phyloP scores from a whole-genome alignment of 2,329 filamentous ascomycete genomes.

The Nigrograna mackinnonii region DNA sequence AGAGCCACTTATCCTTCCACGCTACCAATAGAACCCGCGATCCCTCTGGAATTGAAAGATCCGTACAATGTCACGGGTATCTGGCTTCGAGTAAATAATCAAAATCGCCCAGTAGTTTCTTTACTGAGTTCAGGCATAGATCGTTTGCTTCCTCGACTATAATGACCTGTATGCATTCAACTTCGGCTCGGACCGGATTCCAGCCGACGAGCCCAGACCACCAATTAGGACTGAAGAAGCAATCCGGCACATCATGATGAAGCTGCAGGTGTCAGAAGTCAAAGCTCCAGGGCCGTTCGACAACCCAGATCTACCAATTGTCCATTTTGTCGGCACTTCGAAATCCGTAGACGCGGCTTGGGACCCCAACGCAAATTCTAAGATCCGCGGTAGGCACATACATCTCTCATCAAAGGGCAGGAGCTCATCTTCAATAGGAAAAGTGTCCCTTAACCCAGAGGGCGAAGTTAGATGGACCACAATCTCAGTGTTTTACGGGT shows the following conservation, averaged over 20 bases:
- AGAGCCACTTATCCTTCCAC: conserved; percentile 10
- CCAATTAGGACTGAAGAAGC: conserved; percentile 68
- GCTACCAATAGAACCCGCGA: conserved; percentile 36
- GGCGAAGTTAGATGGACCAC: conserved; percentile 78
- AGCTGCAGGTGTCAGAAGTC: conserved; percentile 63
- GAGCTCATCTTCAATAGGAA: conserved; percentile 49
- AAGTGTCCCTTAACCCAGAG: conserved; percentile 66
- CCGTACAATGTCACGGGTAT: conserved; percentile 73
- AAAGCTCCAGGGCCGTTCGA: conserved; percentile 63
- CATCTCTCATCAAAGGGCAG: conserved; percentile 9
- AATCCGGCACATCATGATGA: conserved; percentile 71
- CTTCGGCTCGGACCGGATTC: conserved; percentile 53
- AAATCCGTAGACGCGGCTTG: conserved; percentile 65
- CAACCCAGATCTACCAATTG: conserved; percentile 63
- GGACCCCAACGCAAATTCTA: conserved; percentile 71
- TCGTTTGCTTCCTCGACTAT: conserved; percentile 62
- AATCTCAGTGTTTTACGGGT: conserved; percentile 63
- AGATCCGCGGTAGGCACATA: conserved; percentile 60
- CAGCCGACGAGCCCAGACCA: conserved; percentile 46
- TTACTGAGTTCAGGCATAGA: conserved; percentile 26
- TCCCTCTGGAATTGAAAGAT: conserved; percentile 59
- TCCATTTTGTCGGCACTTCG: conserved; percentile 68
- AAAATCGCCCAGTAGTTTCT: not conserved
- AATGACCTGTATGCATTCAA: conserved; percentile 75
- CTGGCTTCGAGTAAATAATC: conserved; percentile 66